Conservation (phyloP, 139 green algal genomes). For the Dunaliella primolecta region DNA sequence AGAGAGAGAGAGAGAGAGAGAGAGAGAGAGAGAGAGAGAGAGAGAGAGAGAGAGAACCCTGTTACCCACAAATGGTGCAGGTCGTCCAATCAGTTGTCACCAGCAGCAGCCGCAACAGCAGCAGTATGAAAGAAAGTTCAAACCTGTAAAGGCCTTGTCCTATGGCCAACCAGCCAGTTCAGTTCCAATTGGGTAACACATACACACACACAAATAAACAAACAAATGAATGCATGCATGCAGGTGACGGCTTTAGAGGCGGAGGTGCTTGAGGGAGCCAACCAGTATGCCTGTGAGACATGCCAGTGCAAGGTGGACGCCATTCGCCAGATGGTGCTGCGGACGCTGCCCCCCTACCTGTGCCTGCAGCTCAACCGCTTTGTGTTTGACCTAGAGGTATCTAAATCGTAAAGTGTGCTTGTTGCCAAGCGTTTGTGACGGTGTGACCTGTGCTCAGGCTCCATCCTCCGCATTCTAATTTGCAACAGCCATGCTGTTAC, state of each 20-base stretch:
- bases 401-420: neutral
- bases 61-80: too few relatives aligned
- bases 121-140: neutral
- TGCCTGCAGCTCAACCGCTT: conserved; percentile 88
- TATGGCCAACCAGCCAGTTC: too few relatives aligned
- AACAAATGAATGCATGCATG: neutral
- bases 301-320: conserved; percentile 73
- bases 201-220: neutral
- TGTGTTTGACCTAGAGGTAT: conserved; percentile 80
- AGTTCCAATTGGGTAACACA: too few relatives aligned
- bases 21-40: too few relatives aligned
- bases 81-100: too few relatives aligned
- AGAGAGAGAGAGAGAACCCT: too few relatives aligned
- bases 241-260: conserved; percentile 50
- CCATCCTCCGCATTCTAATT: neutral
- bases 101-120: neutral
- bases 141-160: too few relatives aligned
- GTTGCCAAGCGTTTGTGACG: neutral
- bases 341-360: conserved; percentile 72
- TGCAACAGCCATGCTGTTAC: neutral
- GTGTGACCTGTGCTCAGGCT: neutral
- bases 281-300: conserved; percentile 78
- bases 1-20: neutral
- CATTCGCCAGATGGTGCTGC: conserved; percentile 62
- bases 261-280: conserved; percentile 78